Percentiles rank a stretch among this genome's conserved stretches.
Conservation (phyloP, 2,329 filamentous ascomycete genomes). For the Aureobasidium sp. region DNA sequence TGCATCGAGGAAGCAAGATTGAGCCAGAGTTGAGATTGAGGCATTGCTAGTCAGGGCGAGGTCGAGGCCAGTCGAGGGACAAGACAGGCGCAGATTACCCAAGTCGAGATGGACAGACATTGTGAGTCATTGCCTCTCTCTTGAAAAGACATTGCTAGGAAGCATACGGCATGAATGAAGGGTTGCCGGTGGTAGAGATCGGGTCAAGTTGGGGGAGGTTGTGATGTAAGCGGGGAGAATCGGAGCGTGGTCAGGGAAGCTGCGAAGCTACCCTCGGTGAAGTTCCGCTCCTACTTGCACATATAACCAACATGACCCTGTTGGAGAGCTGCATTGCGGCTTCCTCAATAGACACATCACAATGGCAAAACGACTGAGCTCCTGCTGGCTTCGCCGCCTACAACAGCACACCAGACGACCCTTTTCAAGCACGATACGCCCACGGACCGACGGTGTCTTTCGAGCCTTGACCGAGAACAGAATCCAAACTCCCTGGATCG, state of each 20-base stretch:
- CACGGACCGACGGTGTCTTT: slow-evolving; percentile 50
- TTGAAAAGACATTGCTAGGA: neutral
- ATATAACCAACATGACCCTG: neutral
- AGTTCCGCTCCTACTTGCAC: neutral
- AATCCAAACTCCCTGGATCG: slow-evolving; percentile 59
- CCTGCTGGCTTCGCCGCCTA: neutral
- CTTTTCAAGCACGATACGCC: slow-evolving; percentile 9
- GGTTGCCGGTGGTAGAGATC: neutral
- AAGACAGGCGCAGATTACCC: neutral
- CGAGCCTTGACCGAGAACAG: slow-evolving; percentile 49
- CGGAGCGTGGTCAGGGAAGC: neutral
- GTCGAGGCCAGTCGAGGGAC: slow-evolving; percentile 1
- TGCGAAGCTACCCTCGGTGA: neutral
- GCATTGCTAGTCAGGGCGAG: neutral
- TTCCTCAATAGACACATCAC: neutral
- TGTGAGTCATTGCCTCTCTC: neutral
- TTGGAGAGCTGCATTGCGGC: neutral
- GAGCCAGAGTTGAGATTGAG: neutral
- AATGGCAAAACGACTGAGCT: slow-evolving; percentile 1
- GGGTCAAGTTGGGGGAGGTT: neutral
- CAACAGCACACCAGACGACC: neutral
- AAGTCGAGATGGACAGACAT: neutral
- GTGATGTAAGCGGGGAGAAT: slow-evolving; percentile 11
- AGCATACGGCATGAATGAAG: neutral
- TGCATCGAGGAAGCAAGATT: neutral